Evolutionary conservation across 2,329 filamentous ascomycete genomes (phyloP).

Genomic region (Camptophora hylomeconis): DNA sequence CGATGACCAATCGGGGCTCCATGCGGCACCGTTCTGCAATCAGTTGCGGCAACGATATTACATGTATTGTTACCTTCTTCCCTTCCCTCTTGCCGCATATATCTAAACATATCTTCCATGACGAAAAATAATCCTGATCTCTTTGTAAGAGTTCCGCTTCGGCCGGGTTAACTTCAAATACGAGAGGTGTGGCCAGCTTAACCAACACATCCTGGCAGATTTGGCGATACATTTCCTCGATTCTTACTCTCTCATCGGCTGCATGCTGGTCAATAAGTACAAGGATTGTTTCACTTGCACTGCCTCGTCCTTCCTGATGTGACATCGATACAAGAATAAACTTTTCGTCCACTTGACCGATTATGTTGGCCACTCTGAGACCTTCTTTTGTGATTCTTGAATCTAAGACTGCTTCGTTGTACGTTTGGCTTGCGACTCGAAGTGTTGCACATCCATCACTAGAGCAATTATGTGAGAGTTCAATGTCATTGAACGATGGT

Average conservation of each 20-base stretch:
- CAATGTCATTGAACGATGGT: too few relatives aligned
- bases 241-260: constrained; percentile 72
- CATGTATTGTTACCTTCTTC: constrained; percentile 14
- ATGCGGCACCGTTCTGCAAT: constrained; percentile 64
- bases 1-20: constrained; percentile 59
- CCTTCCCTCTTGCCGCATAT: constrained; percentile 16
- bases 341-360: constrained; percentile 79
- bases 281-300: constrained; percentile 27
- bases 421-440: too few relatives aligned
- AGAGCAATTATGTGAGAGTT: too few relatives aligned
- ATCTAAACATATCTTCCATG: constrained; percentile 65
- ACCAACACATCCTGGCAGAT: constrained; percentile 30
- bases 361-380: constrained; percentile 48
- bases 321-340: constrained; percentile 58
- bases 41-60: constrained; percentile 52
- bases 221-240: constrained; percentile 58
- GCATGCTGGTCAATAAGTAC: constrained; percentile 88
- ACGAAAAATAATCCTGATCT: constrained; percentile 44
- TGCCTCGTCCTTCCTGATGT: constrained; percentile 22
- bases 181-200: constrained; percentile 38
- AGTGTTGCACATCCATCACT: too few relatives aligned
- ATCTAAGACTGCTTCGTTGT: too few relatives aligned
- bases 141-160: constrained; percentile 49
- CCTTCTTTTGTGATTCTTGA: constrained; percentile 32
- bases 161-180: constrained; percentile 49